Percentiles rank a stretch among this genome's conserved stretches.
phyloP scores from a whole-genome alignment of 441 rosid genomes.

The Croton setiger region DNA sequence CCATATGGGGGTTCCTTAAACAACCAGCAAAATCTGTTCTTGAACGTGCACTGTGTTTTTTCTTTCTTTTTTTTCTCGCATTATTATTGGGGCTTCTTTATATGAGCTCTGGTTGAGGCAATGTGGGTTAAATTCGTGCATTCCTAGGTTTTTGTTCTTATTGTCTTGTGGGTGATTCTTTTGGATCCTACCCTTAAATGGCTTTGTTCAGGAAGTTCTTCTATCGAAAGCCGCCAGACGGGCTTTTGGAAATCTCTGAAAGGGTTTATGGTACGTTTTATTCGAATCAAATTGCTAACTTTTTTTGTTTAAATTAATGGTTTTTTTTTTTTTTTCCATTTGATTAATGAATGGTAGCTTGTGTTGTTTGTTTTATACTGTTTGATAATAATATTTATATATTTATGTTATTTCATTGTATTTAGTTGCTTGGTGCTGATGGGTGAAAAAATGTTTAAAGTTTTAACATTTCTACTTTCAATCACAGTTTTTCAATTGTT shows the following conservation, averaged over 20 bases:
- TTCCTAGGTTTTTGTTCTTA: constrained; percentile 16
- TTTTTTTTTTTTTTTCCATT: constrained; percentile 10
- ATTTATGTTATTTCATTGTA: not conserved
- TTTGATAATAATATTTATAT: not conserved
- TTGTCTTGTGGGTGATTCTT: constrained; percentile 18
- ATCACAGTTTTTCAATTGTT: not conserved
- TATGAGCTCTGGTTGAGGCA: constrained; percentile 32
- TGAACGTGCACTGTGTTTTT: constrained; percentile 20
- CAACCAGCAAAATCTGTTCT: constrained; percentile 57
- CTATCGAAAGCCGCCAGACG: constrained; percentile 74
- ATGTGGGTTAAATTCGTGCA: constrained; percentile 33
- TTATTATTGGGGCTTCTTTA: constrained; percentile 25
- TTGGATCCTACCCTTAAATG: constrained; percentile 44
- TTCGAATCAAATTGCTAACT: constrained; percentile 3
- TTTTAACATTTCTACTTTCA: not conserved
- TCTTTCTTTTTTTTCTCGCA: constrained; percentile 18
- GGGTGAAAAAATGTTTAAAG: not conserved
- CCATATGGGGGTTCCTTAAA: constrained; percentile 48
- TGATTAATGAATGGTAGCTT: not conserved
- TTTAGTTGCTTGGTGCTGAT: not conserved
- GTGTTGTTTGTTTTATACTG: not conserved
- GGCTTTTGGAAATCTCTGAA: constrained; percentile 86
- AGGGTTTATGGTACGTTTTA: constrained; percentile 73
- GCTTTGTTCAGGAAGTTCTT: constrained; percentile 81
- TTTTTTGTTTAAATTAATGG: constrained; percentile 14